These are phyloP conservation scores for Penicillium maclennaniae DNA, from an alignment of 495 filamentous ascomycete species.

Conservation along the genomic window DNA sequence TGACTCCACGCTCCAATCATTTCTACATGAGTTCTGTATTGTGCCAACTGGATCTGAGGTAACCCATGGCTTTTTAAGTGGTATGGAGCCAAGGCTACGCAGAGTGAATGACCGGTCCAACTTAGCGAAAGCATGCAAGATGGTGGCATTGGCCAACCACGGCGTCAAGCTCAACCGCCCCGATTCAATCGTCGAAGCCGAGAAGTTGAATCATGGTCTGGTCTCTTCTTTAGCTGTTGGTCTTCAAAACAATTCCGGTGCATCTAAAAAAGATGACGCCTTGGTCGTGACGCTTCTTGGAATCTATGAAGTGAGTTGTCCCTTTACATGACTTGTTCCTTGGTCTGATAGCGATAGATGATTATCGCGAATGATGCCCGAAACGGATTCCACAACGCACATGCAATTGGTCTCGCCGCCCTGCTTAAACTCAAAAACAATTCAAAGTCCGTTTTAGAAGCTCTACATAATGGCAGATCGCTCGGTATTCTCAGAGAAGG, in stretches of 20 bases:
- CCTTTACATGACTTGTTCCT: neutral
- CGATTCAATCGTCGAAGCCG: neutral
- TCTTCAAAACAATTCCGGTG: neutral
- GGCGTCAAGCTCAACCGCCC: neutral
- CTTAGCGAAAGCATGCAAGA: neutral
- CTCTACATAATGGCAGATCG: neutral
- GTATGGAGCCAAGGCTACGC: neutral
- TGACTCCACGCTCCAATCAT: neutral
- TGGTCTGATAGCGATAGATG: neutral
- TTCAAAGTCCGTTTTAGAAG: neutral
- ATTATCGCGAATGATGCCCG: neutral
- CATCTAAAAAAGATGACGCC: neutral
- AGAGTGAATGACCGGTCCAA: neutral
- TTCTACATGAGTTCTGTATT: neutral
- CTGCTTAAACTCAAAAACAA: neutral
- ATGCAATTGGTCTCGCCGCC: neutral
- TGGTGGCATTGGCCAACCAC: neutral
- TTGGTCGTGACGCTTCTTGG: neutral
- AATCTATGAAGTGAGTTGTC: neutral
- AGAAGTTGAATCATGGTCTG: conserved; percentile 1
- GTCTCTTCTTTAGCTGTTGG: neutral
- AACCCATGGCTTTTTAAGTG: neutral
- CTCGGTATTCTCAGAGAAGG: neutral
- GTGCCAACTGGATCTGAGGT: no score
- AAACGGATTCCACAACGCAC: neutral